phyloP scores from a whole-genome alignment of 768 basidiomycete genomes.

The Kwoniella bestiolae region DNA sequence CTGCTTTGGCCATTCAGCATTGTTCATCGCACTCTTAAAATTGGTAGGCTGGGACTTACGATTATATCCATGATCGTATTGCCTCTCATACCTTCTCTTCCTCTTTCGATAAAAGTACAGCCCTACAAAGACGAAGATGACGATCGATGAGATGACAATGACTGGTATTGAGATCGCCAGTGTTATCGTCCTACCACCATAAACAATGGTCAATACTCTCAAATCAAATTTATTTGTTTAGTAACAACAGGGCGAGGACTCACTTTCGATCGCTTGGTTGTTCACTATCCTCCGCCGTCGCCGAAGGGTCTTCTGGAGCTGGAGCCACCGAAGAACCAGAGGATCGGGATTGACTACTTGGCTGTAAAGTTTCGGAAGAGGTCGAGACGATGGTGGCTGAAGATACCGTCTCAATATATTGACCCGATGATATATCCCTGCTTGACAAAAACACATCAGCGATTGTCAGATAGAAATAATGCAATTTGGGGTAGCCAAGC shows the following conservation, averaged over 20 bases:
- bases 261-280: slow-evolving; percentile 12
- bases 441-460: not conserved
- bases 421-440: slow-evolving; percentile 2
- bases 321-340: not conserved
- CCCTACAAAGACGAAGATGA: slow-evolving; percentile 27
- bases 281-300: not conserved
- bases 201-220: not conserved
- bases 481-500: not conserved
- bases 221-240: too few relatives aligned
- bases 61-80: slow-evolving; percentile 11
- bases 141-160: slow-evolving; percentile 33
- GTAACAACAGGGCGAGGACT: not conserved
- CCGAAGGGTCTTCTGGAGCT: not conserved
- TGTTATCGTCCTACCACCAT: slow-evolving; percentile 32
- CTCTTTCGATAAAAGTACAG: slow-evolving; percentile 31
- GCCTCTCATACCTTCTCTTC: slow-evolving; percentile 17
- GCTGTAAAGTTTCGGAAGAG: not conserved
- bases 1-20: not conserved
- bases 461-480: not conserved
- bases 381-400: slow-evolving; percentile 8
- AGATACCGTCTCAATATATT: slow-evolving; percentile 16
- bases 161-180: slow-evolving; percentile 41
- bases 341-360: not conserved
- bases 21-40: not conserved
- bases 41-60: not conserved